Evolutionary conservation across 208 protist species (phyloP), one percentile per base, ranked within the genome.

Genomic region (Crithidia sp.): DNA sequence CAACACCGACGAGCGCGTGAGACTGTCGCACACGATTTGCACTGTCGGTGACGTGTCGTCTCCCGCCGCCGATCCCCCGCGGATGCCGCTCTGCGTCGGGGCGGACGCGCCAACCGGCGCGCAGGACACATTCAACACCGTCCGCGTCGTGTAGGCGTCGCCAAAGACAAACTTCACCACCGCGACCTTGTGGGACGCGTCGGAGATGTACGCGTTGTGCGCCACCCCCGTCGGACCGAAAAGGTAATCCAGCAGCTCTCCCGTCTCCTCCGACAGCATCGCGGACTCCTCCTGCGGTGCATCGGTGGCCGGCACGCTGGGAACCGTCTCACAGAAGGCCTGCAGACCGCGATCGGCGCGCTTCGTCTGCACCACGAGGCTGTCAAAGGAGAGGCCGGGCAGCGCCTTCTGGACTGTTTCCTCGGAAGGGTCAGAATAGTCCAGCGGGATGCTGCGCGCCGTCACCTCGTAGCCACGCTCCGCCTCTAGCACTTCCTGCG

Each of bases 111-210:
- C 50, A 17, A 58, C 53, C 14, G 55, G 19, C 12, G 64, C 65
- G 39, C 64, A 82, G 10, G 66, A 57, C 16, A 84, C 72, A 14
- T 54, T 73, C 39, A 79, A 56, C 19, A 59, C 76, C 12, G 86
- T 94, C n/a, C 82, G 86, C 8, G 86, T 87, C 7, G 89, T 89
- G 71, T 85, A 87, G 52, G 82, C 82, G 52, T 94, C 86, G 14
- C 89, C 89, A 60, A 94, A 94, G 49, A 94, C n/a, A 73, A 94
- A 94, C 36, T 80, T 39, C 49, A 87, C 77, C 9, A 78, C 61
- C 14, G 85, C 81, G 3, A 73, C 43, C 68, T 85, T 90, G n/a
- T 59, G 67, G 14, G 77, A 80, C 10, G 67, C 16, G 17, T 75
- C 58, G 17, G 67, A 64, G 37, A 71, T 63, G 71, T 74, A 65